Evolutionary conservation across 2,329 filamentous ascomycete genomes (phyloP), one percentile per base, ranked within the genome.

Genomic region (Sporothrix inflata): DNA sequence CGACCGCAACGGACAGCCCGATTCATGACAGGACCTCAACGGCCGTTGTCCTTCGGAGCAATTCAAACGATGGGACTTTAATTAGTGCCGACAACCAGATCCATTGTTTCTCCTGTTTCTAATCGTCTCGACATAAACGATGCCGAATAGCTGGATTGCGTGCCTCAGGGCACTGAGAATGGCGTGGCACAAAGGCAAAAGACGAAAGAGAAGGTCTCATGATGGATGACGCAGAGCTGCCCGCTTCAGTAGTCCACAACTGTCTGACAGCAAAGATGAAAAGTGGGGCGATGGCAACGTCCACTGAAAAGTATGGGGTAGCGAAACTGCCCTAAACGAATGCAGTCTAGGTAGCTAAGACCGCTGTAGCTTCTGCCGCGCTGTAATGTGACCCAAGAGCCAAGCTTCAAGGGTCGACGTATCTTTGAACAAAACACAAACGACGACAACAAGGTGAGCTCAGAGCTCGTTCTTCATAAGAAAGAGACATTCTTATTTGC

Each of bases 141-240:
- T 14, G n/a, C 12, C 6, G 34, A 8, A 24, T 27, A 34, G 27
- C 21, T 19, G n/a, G 53, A 53, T 24, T 27, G 53, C 27, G 53
- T 57, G 53, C 53, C 27, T 57, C 53, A 34, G 27, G 6, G 53
- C 53, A 34, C 12, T 3, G 21, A 53, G 4, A 53, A 53, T 63
- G 57, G 34, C 40, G 61, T 65, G 61, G 40, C 21, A 65, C 61
- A 68, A 40, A 45, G n/a, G 34, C 34, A 47, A 60, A 38, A 6
- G 14, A 66, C 34, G 11, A 24, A 34, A 42, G 7, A 53, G 21
- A 21, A 30, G 24, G 70, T 67, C 60, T 66, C 21, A 55, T 68
- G 70, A 68, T 68, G 70, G 34, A 71, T 71, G 70, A 71, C 70
- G 70, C 38, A 67, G 8, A 24, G 40, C 24, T 49, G 38, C 40